Evolutionary conservation across 2,329 filamentous ascomycete genomes (phyloP), one percentile per base, ranked within the genome.

Genomic region (Fusarium sacchari): DNA sequence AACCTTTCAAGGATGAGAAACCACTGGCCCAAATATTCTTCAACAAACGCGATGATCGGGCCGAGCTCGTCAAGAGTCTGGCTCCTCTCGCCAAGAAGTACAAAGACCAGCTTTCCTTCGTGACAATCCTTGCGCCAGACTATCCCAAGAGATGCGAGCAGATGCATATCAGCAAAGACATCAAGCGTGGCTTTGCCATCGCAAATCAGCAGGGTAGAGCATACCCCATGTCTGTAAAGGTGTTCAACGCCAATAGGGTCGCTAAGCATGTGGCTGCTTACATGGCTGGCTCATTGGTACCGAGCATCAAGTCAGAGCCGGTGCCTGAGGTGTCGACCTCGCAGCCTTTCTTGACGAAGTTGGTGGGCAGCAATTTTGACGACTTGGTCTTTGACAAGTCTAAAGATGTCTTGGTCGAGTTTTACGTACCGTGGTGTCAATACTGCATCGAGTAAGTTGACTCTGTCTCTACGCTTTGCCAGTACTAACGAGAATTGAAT

Each of bases 331-430:
- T 0, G 10, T 37, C 44, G 0, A 11, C 30, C 20, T 5, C 11
- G 0, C 22, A 32, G n/a, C 44, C 44, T 44, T 64, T 61, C 15
- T 13, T 64, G 12, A 52, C 44, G 3, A 39, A n/a, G 11, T 32
- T 64, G 24, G 61, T 64, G 5, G 61, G 56, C 2, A 64, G 56
- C 20, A 64, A 13, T 28, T 64, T 61, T 3, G 56, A 61, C 26
- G 44, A 61, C 5, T 34, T 64, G 14, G 56, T 52, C 4, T 44
- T 14, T 20, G 56, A 61, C 9, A 39, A 44, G 32, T 17, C 61
- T 1, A 46, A 34, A 24, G 61, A 64, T 36, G 26, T 64, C 2
- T 34, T 64, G 24, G 61, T 64, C 20, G 22, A 64, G 24, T 61
- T 61, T 2, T 2, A 52, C 13, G 61, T 61, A 2, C 61, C 56